Evolutionary conservation across 2,329 filamentous ascomycete species (phyloP).

Genomic region (Colletotrichum sp.): DNA sequence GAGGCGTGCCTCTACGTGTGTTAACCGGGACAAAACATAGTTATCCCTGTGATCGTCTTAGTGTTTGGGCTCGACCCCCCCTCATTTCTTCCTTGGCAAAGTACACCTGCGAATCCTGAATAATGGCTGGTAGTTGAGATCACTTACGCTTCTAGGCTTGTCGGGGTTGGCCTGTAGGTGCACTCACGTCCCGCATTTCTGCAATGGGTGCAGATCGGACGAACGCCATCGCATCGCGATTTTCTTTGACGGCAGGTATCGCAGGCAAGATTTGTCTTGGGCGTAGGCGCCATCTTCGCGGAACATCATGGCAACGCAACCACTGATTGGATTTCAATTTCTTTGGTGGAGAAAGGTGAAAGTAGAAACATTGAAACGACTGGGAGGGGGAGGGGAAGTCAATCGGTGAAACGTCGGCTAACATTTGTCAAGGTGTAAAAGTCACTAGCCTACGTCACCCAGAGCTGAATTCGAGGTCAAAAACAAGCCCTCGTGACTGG

Average conservation of each 20-base stretch:
- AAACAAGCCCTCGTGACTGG: not conserved
- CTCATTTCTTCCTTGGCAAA: not conserved
- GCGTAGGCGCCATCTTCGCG: not conserved
- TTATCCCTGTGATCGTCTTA: not conserved
- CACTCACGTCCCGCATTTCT: not conserved
- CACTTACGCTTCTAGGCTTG: conserved; percentile 7
- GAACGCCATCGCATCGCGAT: conserved; percentile 5
- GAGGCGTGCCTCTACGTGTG: not conserved
- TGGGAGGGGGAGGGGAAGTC: not conserved
- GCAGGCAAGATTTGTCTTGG: conserved; percentile 13
- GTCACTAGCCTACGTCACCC: not conserved
- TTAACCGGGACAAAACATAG: not conserved
- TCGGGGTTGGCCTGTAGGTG: conserved; percentile 6
- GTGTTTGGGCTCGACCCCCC: not conserved
- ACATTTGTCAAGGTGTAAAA: not conserved
- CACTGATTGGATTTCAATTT: not conserved
- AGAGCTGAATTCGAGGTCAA: not conserved
- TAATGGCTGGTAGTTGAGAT: not conserved
- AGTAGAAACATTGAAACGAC: not conserved
- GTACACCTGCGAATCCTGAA: not conserved
- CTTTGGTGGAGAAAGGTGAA: not conserved
- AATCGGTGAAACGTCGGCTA: not conserved
- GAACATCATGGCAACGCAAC: not conserved
- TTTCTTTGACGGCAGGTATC: conserved; percentile 7
- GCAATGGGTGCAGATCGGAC: conserved; percentile 6